Base-by-base conservation (phyloP, 2,329 filamentous ascomycete genomes). In the Ophiostoma angusticollis region DNA sequence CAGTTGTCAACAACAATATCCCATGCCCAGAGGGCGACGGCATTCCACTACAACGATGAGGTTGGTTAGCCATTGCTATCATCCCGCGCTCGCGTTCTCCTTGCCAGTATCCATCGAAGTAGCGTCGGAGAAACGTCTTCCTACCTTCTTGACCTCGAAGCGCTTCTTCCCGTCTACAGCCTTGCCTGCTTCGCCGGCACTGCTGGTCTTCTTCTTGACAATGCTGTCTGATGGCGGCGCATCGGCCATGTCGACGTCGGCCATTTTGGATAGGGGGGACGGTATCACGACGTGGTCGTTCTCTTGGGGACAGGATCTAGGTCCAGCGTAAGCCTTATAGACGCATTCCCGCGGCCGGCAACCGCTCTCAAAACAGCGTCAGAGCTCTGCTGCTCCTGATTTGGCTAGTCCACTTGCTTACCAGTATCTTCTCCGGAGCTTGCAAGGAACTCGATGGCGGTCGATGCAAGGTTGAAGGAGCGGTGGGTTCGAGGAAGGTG, bases 1-100 rank as follows among this genome's bases (percentile, higher is more conserved):
- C 91, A 98, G 72, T 98, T 98, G 64, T 98, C 91, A 45, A 98
- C 91, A 23, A 96, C 87, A 43, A 98, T 98, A 58, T 98, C 91
- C 91, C 91, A 98, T 1, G 91, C 91, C 91, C 91, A 98, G 2
- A 98, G 72, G 29, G 91, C 87, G 37, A 98, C 91, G 0, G 91
- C 91, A 54, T 96, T 96, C 91, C 91, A 98, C 89, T 95, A 54
- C 31, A 47, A 36, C 32, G 47, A 37, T 3, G 13, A 33, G 5
- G 9, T 5, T 5, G n/a, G 19, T 17, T 6, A 31, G 36, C 24
- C 17, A 24, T 6, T 11, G 40, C 45, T 29, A 47, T 41, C 19
- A 6, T 14, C 12, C 18, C 3, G 18, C 42, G 6, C 37, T 48
- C 36, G 7, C 19, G 9, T 30, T n/a, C 3, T 4, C 1, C 18